These are phyloP conservation scores for Amoebophrya sp. DNA, from an alignment of 169 alveolate species.

Conservation along the genomic window DNA sequence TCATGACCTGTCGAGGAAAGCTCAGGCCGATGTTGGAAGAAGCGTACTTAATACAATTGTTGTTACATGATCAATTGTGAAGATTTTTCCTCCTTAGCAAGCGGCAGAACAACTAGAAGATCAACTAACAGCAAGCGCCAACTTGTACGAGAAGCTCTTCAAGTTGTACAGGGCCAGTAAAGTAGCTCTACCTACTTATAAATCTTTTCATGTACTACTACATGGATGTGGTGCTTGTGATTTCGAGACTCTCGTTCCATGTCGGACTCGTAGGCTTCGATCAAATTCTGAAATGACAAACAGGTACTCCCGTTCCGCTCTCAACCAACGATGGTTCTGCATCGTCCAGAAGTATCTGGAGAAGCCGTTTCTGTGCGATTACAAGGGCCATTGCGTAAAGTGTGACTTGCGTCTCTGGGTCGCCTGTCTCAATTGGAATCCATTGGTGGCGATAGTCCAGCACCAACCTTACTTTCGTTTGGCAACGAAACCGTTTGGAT, in stretches of 20 bases:
- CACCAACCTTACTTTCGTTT: background rate
- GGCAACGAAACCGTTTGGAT: background rate
- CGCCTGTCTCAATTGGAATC: background rate
- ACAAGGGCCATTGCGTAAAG: background rate
- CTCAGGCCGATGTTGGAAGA: background rate
- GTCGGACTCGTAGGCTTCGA: too few species aligned
- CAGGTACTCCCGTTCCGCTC: constrained; percentile 17
- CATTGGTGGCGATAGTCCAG: background rate
- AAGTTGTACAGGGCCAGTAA: background rate
- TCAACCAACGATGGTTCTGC: constrained; percentile 19
- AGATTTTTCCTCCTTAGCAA: background rate
- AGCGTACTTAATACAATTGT: background rate
- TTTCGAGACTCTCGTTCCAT: background rate
- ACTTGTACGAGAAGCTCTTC: too few species aligned
- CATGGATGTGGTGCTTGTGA: background rate
- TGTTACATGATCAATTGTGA: background rate
- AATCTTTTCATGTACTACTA: background rate
- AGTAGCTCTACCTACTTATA: background rate
- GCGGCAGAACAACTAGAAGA: background rate
- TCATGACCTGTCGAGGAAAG: background rate
- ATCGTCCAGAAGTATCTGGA: constrained; percentile 19
- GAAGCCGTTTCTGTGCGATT: background rate
- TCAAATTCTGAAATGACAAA: too few species aligned
- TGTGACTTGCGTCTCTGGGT: background rate
- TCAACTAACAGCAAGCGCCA: too few species aligned